Evolutionary conservation across 257 asterid species (phyloP).

Genomic region (Nicotiana benthamiana): DNA sequence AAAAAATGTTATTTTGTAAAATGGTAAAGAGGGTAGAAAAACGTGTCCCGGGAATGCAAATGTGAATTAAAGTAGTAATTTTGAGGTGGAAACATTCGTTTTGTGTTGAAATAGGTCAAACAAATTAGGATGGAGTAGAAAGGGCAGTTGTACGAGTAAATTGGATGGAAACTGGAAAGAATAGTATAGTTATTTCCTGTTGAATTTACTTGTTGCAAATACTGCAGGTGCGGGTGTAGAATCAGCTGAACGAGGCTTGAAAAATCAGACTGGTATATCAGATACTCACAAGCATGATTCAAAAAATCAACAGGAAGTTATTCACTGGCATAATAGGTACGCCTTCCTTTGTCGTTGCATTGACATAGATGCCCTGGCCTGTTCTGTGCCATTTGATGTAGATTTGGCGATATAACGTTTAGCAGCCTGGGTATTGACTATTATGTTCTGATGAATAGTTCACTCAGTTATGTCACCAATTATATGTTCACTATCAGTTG

Average conservation of each 20-base stretch:
- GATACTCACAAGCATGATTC: constrained; percentile 64
- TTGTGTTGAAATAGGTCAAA: neutral
- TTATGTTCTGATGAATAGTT: neutral
- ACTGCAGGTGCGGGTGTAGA: constrained; percentile 39
- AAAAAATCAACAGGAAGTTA: constrained; percentile 71
- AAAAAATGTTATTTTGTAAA: neutral
- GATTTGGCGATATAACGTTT: too few relatives aligned
- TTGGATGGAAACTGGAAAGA: neutral
- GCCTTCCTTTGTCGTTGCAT: neutral
- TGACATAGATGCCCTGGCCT: neutral
- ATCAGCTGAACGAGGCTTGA: constrained; percentile 39
- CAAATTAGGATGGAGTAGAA: neutral
- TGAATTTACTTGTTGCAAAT: constrained; percentile 4
- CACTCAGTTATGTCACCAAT: neutral
- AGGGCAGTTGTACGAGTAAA: neutral
- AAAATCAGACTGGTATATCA: constrained; percentile 46
- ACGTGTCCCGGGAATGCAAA: neutral
- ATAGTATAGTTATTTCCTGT: neutral
- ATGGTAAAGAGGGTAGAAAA: neutral
- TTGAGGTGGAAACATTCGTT: neutral
- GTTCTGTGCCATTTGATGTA: neutral
- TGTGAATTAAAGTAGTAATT: neutral
- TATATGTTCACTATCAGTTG: neutral
- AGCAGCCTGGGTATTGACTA: neutral
- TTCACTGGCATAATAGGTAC: constrained; percentile 94